Evolutionary conservation across 2,329 filamentous ascomycete species (phyloP).

Genomic region (Colletotrichum sp.): DNA sequence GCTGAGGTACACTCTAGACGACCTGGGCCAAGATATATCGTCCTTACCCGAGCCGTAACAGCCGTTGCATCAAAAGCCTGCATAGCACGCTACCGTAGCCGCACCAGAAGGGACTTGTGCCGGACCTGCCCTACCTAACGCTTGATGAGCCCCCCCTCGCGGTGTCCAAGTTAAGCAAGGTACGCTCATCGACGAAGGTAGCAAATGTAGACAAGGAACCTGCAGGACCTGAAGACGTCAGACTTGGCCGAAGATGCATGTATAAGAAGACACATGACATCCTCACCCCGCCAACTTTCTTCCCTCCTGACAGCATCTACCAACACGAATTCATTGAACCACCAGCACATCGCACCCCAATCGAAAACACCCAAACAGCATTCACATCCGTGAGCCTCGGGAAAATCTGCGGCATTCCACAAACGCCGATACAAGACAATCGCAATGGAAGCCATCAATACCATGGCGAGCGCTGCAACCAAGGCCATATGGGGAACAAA

Average conservation of each 20-base stretch:
- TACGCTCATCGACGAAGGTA: neutral
- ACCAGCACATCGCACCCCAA: neutral
- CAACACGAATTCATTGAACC: neutral
- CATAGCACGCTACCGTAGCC: neutral
- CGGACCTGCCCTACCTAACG: neutral
- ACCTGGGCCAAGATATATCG: neutral
- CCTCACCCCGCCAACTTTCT: neutral
- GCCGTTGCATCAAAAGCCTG: neutral
- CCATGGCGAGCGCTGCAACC: constrained; percentile 47
- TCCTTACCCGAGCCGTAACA: neutral
- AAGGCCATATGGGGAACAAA: constrained; percentile 50
- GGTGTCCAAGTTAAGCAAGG: neutral
- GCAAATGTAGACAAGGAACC: neutral
- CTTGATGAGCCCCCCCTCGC: neutral
- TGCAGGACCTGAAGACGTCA: constrained; percentile 8
- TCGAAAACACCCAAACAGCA: neutral
- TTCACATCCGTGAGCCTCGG: neutral
- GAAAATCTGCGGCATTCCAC: neutral
- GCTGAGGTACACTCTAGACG: neutral
- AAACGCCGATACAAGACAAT: neutral
- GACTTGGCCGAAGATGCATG: neutral
- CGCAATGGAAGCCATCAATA: constrained; percentile 70
- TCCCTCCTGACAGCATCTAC: neutral
- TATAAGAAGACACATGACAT: neutral
- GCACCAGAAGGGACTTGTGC: neutral